Evolutionary conservation across 2,329 filamentous ascomycete genomes (phyloP), one percentile per base, ranked within the genome.

Genomic region (Trichoderma aggressivum): DNA sequence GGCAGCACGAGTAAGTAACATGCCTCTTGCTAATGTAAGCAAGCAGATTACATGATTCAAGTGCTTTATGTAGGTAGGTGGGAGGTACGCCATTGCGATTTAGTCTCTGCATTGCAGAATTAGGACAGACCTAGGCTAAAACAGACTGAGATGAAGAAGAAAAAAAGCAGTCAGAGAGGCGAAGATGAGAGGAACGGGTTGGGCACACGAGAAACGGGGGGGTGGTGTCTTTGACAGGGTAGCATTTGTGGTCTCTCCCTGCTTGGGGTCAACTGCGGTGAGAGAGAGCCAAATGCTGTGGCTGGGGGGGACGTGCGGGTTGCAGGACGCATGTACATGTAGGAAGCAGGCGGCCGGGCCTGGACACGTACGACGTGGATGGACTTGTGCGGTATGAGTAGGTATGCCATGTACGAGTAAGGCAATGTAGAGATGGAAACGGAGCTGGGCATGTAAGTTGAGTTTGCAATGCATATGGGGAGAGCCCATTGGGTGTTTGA

Each of bases 291-390:
- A 61, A 53, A 34, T 61, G 64, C 30, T 36, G 66, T 69, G 66
- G 39, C 56, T 61, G 55, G 63, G 53, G 24, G 34, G 26, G 34
- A 56, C 24, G 32, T 66, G 63, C 50, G 56, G 43, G 66, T 53
- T 69, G 66, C 66, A 69, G 58, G 56, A 69, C 39, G 66, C 64
- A 67, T 67, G 64, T 67, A 67, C 30, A 43, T 59, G n/a, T 32
- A 59, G 30, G 55, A 53, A 53, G 53, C 64, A 58, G 32, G 32
- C 32, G 32, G 34, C 50, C 50, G 36, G 53, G 55, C 26, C 30
- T 50, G 47, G 65, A 68, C 65, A 68, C 65, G 65, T 67, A 67
- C 53, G 36, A 32, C 24, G 26, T 59, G 56, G 56, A 59, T 34
- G 56, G 21, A 32, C 56, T 59, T 59, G 56, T 18, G n/a, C 39